Evolutionary conservation across 75 land plant species (phyloP), one percentile per base, ranked within the genome.

Genomic region (Ceratopteris richardii): DNA sequence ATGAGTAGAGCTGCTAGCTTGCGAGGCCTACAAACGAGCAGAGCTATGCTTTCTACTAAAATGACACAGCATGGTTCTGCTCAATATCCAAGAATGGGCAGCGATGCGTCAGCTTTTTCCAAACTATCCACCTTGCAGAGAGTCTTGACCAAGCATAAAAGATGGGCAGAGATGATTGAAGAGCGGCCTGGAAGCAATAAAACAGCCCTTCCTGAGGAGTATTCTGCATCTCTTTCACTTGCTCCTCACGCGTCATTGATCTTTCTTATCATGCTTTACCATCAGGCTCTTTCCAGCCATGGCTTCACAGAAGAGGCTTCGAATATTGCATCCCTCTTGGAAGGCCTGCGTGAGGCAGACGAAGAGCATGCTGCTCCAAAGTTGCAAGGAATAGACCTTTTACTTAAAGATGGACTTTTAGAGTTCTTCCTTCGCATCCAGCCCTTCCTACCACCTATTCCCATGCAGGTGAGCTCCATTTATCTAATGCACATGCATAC

Each of bases 191-290:
- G n/a, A n/a, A n/a, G n/a, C n/a, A n/a, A n/a, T n/a, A n/a, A n/a
- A n/a, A n/a, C n/a, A n/a, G n/a, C n/a, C n/a, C 42, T 14, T 40
- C 42, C 69, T 29, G 28, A 23, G 31, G 62, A 66, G 1, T 58
- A 54, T 18, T 66, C 43, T 47, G 29, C 69, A 18, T 24, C 53
- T 36, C 48, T 66, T 39, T 51, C 69, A 20, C 61, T 44, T 23
- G 69, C 69, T 31, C 69, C 69, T 16, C 69, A 66, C n/a, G 69
- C 62, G 30, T 57, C 69, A 22, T 31, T 66, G 13, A 58, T 66
- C 16, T 61, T 31, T 57, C 0, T 66, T 40, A 61, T 66, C 17
- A 42, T 58, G 36, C 47, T 57, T 10, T 66, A 66, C 58, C 69
- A 66, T 47, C 69, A 66, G 33, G 30, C 62, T 46, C 48, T 66